Percentiles rank a stretch among this genome's conserved stretches.
phyloP scores from a whole-genome alignment of 208 protist genomes.

The Zelonia costaricensis region DNA sequence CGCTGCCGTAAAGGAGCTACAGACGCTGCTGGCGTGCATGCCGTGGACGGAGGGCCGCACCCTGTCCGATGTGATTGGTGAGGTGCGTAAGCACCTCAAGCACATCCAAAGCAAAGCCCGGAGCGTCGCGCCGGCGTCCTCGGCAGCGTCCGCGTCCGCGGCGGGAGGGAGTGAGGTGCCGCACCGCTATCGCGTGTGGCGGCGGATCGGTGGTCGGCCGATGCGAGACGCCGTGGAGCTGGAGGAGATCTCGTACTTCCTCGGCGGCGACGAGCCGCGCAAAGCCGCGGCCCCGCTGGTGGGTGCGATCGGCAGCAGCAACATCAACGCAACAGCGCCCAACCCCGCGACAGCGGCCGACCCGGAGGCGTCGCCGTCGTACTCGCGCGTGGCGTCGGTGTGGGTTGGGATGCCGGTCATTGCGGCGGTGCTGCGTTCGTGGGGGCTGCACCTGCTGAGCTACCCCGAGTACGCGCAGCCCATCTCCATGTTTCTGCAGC shows the following conservation, averaged over 20 bases:
- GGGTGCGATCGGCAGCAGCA: background rate
- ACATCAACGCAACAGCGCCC: too few species aligned
- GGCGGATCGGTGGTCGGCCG: conserved; percentile 55
- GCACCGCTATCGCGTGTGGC: conserved; percentile 47
- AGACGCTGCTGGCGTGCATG: conserved; percentile 44
- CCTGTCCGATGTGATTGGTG: conserved; percentile 31
- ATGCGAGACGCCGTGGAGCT: conserved; percentile 70
- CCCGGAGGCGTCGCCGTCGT: conserved; percentile 32
- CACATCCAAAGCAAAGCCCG: conserved; percentile 1
- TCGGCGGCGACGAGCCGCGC: conserved; percentile 28
- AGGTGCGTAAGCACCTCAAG: conserved; percentile 45
- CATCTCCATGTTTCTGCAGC: conserved; percentile 66
- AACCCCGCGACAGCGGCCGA: too few species aligned
- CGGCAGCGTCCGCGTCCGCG: too few species aligned
- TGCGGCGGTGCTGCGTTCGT: conserved; percentile 48
- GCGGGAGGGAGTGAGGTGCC: too few species aligned
- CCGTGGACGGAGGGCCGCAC: conserved; percentile 39
- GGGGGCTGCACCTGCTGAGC: conserved; percentile 67
- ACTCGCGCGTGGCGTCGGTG: conserved; percentile 58
- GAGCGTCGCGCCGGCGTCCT: background rate
- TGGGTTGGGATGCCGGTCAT: conserved; percentile 65
- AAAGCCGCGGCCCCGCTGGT: conserved; percentile 1
- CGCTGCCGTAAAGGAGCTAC: conserved; percentile 36
- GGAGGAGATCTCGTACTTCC: conserved; percentile 45
- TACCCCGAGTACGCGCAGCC: conserved; percentile 67